phyloP scores from a whole-genome alignment of 352 stramenopile genomes.

The Globisporangium megalacanthum region DNA sequence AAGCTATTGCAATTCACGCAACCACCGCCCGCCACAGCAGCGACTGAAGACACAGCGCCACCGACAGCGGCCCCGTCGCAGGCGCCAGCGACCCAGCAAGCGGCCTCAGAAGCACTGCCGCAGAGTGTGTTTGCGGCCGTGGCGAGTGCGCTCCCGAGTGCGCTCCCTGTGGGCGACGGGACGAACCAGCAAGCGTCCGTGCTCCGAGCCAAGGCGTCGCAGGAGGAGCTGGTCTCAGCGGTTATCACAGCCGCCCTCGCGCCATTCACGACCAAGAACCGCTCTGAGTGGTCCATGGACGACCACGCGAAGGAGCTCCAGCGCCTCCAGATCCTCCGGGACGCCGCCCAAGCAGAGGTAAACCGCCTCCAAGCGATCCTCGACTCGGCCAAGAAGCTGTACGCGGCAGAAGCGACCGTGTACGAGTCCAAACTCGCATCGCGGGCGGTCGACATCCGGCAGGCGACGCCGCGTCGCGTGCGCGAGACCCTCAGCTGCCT shows the following conservation, averaged over 20 bases:
- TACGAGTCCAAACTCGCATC: slow-evolving; percentile 27
- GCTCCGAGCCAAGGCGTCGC: background rate
- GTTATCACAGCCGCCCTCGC: slow-evolving; percentile 13
- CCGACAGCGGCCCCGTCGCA: background rate
- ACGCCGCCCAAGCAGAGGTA: slow-evolving; percentile 31
- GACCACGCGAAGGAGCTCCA: slow-evolving; percentile 26
- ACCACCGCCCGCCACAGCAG: background rate
- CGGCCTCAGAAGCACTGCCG: background rate
- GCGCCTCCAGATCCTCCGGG: slow-evolving; percentile 28
- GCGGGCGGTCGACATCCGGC: slow-evolving; percentile 29
- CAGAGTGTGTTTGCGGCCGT: slow-evolving; percentile 1
- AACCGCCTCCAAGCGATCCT: slow-evolving; percentile 27
- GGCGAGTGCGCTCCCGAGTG: background rate
- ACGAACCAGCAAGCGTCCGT: background rate
- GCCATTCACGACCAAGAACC: slow-evolving; percentile 11
- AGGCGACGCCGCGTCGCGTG: slow-evolving; percentile 24
- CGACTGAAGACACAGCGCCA: background rate
- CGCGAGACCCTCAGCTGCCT: slow-evolving; percentile 44
- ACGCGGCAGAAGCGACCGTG: slow-evolving; percentile 24
- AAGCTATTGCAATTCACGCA: slow-evolving; percentile 6
- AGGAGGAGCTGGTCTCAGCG: slow-evolving; percentile 10
- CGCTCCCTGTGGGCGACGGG: background rate
- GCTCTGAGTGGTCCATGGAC: slow-evolving; percentile 9
- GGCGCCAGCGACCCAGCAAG: background rate
- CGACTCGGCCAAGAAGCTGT: slow-evolving; percentile 24